These are phyloP conservation scores for Mycena filopes DNA, from an alignment of 768 basidiomycete genomes.

Conservation along the genomic window DNA sequence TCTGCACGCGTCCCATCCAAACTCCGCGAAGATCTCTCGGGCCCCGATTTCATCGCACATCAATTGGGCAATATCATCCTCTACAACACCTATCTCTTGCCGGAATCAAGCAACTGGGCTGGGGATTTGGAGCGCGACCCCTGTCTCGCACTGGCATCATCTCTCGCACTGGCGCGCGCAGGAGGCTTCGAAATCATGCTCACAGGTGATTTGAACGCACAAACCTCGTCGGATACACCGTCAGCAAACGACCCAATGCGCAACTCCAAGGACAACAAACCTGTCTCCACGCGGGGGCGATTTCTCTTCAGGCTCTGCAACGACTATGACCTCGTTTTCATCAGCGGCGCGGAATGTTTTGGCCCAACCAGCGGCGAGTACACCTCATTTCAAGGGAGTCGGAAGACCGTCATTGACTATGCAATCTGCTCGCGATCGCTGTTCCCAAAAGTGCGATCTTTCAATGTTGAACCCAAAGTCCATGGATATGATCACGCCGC, in stretches of 20 bases:
- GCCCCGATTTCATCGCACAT: constrained; percentile 1
- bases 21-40: not conserved
- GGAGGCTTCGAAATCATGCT: not conserved
- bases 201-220: constrained; percentile 12
- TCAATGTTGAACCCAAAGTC: not conserved
- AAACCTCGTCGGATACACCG: not conserved
- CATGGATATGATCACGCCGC: not conserved
- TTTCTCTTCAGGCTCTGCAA: constrained; percentile 3
- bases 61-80: not conserved
- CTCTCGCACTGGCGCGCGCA: not conserved
- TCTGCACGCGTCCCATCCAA: not conserved
- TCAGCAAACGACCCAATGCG: not conserved
- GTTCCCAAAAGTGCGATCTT: not conserved
- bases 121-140: not conserved
- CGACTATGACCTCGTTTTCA: constrained; percentile 4
- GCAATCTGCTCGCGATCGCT: not conserved
- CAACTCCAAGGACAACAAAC: not conserved
- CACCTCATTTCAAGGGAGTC: too few species aligned
- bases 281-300: not conserved
- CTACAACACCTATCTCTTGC: not conserved
- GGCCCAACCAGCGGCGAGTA: too few species aligned
- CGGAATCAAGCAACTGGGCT: not conserved
- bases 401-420: not conserved
- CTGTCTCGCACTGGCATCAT: not conserved
- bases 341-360: not conserved